Evolutionary conservation across 495 filamentous ascomycete species (phyloP), one percentile per base, ranked within the genome.

Genomic region (Podospora pseudocomata): DNA sequence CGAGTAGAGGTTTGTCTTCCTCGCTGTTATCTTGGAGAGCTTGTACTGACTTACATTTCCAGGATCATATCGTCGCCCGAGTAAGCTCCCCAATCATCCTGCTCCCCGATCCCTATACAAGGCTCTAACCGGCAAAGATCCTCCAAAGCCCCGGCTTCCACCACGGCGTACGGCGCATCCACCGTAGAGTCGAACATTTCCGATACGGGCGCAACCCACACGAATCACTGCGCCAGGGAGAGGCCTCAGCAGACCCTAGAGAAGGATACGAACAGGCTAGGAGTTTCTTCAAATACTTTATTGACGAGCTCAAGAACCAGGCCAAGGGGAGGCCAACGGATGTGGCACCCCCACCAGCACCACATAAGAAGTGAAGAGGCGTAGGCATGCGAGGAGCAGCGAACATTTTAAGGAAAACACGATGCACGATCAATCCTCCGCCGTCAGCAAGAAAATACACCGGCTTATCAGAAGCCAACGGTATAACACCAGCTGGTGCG

Each of bases 191-290:
- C 26, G 67, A 82, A 39, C 76, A 82, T 49, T 53, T 72, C n/a
- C 72, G 76, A 54, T 61, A 81, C 60, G 81, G 79, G 7, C 78
- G 80, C 5, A 70, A 81, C 63, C 80, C 80, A 11, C 74, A 68
- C 67, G 81, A 82, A 32, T 80, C 81, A 30, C 55, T 83, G 11
- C 70, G 76, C 15, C 76, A 71, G 18, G 81, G 81, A 26, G 81
- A 83, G 58, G 81, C 81, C 23, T 81, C 80, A 34, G 76, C 69
- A 70, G 3, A 60, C 55, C 30, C 26, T 59, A 18, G 56, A 4
- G 67, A 65, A 54, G 44, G n/a, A n/a, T 11, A 49, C 39, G 39
- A 13, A 11, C 32, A 65, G 18, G 26, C 44, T 2, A 65, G 63
- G 6, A 60, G 60, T 7, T 82, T 82, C 63, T 28, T 82, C 9